A percentile compares a stretch with the other conserved stretches of the same genome.
phyloP scores from a whole-genome alignment of 2,329 filamentous ascomycete species.

The Fusarium haematococcum region DNA sequence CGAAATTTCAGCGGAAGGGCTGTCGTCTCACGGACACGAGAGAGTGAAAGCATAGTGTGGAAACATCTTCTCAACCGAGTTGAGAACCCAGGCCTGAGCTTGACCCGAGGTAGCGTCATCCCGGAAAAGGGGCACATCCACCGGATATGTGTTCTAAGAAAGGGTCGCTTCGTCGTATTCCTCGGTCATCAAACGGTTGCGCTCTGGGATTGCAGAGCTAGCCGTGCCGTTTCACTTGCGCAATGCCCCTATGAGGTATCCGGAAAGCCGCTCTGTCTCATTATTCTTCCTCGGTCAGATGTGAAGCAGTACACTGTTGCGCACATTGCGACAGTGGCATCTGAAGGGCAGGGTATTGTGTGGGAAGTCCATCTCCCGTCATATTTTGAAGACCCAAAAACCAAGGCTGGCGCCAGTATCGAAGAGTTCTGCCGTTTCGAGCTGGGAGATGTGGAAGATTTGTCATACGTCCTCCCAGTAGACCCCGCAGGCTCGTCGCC shows the following conservation, averaged over 20 bases:
- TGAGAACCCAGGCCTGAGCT: conserved; percentile 55
- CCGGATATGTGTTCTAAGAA: conserved; percentile 80
- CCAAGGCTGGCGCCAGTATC: conserved; percentile 53
- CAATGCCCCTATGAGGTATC: conserved; percentile 64
- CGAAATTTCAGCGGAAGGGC: conserved; percentile 85
- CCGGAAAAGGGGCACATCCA: conserved; percentile 78
- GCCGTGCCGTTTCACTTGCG: conserved; percentile 67
- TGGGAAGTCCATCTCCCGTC: conserved; percentile 80
- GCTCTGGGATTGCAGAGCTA: conserved; percentile 81
- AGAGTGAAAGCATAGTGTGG: conserved; percentile 88
- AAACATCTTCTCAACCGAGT: conserved; percentile 66
- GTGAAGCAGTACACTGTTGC: conserved; percentile 66
- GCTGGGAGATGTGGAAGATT: conserved; percentile 68
- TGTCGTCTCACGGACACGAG: conserved; percentile 82
- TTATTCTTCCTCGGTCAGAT: conserved; percentile 76
- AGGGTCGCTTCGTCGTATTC: conserved; percentile 85
- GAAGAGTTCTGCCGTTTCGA: conserved; percentile 78
- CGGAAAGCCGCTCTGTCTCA: conserved; percentile 82
- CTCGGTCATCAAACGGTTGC: conserved; percentile 77
- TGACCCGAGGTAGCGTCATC: conserved; percentile 77
- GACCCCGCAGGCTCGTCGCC: conserved; percentile 84
- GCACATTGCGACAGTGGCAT: conserved; percentile 86
- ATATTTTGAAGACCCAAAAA: conserved; percentile 48
- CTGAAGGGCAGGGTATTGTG: conserved; percentile 80
- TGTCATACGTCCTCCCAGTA: conserved; percentile 80